Evolutionary conservation across 371 early-diverging fungal species (phyloP).

Genomic region (Dinochytrium kinnereticum): DNA sequence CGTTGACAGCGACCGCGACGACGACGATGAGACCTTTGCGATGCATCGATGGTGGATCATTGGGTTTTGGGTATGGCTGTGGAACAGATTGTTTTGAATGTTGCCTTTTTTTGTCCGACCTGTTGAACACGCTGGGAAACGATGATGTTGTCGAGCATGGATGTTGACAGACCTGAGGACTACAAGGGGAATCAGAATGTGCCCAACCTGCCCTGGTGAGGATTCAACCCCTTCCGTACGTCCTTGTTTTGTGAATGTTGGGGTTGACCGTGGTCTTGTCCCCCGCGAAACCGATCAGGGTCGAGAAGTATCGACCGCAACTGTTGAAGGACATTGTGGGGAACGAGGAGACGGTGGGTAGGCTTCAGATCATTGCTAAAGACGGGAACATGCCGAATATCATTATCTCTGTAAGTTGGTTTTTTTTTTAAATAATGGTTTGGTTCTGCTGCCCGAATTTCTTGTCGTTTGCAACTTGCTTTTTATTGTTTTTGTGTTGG

Average conservation of each 20-base stretch:
- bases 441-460: background rate
- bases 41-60: background rate
- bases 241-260: background rate
- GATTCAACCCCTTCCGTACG: background rate
- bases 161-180: background rate
- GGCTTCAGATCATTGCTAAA: slow-evolving; percentile 83
- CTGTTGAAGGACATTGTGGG: slow-evolving; percentile 90
- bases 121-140: too few species aligned
- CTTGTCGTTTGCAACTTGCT: too few species aligned
- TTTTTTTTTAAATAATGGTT: background rate
- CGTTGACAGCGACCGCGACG: background rate
- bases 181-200: slow-evolving; percentile 20
- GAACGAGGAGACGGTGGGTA: slow-evolving; percentile 93
- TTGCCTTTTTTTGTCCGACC: too few species aligned
- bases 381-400: slow-evolving; percentile 97
- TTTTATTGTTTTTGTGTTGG: too few species aligned
- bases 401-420: slow-evolving; percentile 78
- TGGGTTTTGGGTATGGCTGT: too few species aligned
- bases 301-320: slow-evolving; percentile 97
- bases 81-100: too few species aligned
- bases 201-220: slow-evolving; percentile 14
- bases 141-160: background rate
- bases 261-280: too few species aligned
- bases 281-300: too few species aligned
- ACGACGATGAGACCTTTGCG: background rate